A percentile compares a stretch with the other conserved stretches of the same genome.
These are phyloP conservation scores for Ceratocystis cubensis DNA, from an alignment of 2,329 filamentous ascomycete species.

Conservation along the genomic window DNA sequence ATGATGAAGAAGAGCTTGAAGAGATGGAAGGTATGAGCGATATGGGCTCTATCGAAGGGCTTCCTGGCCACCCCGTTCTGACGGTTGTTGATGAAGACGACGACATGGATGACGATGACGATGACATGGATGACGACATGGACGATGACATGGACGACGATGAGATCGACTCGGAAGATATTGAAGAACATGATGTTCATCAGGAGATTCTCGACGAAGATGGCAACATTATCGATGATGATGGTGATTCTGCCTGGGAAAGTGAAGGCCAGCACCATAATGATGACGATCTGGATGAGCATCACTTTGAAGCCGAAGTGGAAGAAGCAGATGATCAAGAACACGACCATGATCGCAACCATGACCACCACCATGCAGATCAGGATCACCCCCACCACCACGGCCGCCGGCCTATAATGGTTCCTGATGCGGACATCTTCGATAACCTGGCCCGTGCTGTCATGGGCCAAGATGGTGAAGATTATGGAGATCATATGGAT, in stretches of 20 bases:
- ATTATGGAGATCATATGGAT: conserved; percentile 41
- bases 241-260: conserved; percentile 49
- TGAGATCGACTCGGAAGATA: conserved; percentile 38
- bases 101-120: conserved; percentile 53
- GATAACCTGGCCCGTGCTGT: conserved; percentile 45
- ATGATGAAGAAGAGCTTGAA: conserved; percentile 52
- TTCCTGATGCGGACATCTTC: conserved; percentile 33
- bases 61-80: conserved; percentile 49
- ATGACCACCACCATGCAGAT: conserved; percentile 17
- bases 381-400: conserved; percentile 15
- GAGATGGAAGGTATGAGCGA: conserved; percentile 41
- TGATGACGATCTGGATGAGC: conserved; percentile 40
- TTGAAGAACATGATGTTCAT: conserved; percentile 37
- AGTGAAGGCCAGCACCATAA: conserved; percentile 47
- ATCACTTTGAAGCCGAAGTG: conserved; percentile 39
- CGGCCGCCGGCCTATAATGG: conserved; percentile 28
- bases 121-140: conserved; percentile 46
- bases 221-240: conserved; percentile 44
- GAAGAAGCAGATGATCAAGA: conserved; percentile 37
- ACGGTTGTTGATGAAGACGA: conserved; percentile 62
- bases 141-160: conserved; percentile 38
- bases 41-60: conserved; percentile 74
- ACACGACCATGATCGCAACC: conserved; percentile 13
- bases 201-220: conserved; percentile 25
- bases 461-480: conserved; percentile 35